These are phyloP conservation scores for Solanum peruvianum DNA, from an alignment of 257 asterid species.

Conservation along the genomic window DNA sequence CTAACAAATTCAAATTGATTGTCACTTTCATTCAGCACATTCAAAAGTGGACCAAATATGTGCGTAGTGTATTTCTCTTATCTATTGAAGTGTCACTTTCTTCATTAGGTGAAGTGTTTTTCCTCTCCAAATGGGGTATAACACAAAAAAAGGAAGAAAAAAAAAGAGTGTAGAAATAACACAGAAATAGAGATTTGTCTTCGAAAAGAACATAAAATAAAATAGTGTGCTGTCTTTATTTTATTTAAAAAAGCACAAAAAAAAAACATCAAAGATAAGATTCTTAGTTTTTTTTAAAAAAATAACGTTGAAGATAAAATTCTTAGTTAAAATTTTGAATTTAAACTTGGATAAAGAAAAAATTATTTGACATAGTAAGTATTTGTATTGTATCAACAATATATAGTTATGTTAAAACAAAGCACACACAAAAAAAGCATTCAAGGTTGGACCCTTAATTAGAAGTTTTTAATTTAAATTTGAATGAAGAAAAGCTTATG, in stretches of 20 bases:
- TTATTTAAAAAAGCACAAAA: no score
- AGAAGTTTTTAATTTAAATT: neutral
- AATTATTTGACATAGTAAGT: no score
- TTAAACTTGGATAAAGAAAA: no score
- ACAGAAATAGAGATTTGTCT: neutral
- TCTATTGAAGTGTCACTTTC: neutral
- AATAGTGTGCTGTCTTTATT: neutral
- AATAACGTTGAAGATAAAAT: no score
- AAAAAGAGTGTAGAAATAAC: neutral
- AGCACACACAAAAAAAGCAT: no score
- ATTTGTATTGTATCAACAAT: no score
- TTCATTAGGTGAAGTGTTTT: neutral
- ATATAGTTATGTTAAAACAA: no score
- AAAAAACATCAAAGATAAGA: no score
- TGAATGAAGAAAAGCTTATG: no score
- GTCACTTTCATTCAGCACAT: neutral
- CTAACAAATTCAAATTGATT: neutral
- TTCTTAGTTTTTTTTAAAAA: no score
- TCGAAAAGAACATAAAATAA: no score
- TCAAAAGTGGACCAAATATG: neutral
- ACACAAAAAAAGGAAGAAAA: neutral
- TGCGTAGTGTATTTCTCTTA: neutral
- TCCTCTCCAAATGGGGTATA: neutral
- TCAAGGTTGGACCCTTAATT: neutral
- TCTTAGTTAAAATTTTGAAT: no score